Evolutionary conservation across 176 grass and related monocot species (phyloP).

Genomic region (Lolium perenne): DNA sequence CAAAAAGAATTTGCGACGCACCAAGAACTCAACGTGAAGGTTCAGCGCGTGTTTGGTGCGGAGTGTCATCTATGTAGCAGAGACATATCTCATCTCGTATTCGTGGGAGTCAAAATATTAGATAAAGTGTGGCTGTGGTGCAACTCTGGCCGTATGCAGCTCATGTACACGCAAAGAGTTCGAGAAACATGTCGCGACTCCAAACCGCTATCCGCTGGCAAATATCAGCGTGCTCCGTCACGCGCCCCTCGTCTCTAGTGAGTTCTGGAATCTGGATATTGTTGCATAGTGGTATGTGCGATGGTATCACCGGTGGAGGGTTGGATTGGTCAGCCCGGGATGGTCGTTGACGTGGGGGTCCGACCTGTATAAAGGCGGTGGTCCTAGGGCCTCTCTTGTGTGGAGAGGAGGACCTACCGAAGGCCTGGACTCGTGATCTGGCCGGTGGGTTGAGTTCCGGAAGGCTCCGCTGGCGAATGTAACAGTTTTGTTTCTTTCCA

Average conservation of each 20-base stretch:
- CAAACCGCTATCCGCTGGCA: neutral
- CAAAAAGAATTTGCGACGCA: neutral
- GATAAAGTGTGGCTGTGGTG: neutral
- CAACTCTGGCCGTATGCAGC: too few relatives aligned
- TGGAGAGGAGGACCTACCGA: too few relatives aligned
- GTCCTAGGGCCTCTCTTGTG: too few relatives aligned
- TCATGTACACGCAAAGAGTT: neutral
- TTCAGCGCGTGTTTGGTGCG: neutral
- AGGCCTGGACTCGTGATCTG: too few relatives aligned
- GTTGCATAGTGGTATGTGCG: too few relatives aligned
- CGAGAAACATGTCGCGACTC: neutral
- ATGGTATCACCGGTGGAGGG: accelerated
- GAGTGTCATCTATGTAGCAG: neutral
- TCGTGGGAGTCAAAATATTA: neutral
- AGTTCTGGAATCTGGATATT: too few relatives aligned
- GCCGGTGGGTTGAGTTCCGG: too few relatives aligned
- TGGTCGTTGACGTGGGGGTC: accelerated
- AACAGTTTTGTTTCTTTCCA: too few relatives aligned
- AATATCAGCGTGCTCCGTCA: too few relatives aligned
- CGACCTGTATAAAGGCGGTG: accelerated
- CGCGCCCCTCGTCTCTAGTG: too few relatives aligned
- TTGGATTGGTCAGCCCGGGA: too few relatives aligned
- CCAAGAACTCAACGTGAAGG: neutral
- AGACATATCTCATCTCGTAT: neutral
- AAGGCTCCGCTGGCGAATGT: too few relatives aligned